Evolutionary conservation across 495 filamentous ascomycete species (phyloP).

Genomic region (Neurospora sp.): DNA sequence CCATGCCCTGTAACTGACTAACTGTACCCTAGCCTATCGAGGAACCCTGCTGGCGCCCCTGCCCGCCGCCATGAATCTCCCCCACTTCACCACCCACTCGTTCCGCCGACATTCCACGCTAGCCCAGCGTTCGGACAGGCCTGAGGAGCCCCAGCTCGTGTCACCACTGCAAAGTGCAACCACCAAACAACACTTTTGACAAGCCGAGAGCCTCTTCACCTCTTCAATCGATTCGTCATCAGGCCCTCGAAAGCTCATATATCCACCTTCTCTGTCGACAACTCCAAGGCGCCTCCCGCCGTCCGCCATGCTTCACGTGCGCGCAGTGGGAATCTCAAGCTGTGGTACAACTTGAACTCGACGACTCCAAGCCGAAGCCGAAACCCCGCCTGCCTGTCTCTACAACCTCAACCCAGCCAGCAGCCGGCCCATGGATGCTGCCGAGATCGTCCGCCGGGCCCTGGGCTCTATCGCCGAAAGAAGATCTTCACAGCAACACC

Average conservation of each 20-base stretch:
- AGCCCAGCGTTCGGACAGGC: background rate
- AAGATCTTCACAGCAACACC: background rate
- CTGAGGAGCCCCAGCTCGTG: background rate
- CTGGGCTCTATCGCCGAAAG: conserved; percentile 27
- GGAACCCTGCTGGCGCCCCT: background rate
- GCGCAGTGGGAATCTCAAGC: background rate
- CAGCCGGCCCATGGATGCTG: conserved; percentile 35
- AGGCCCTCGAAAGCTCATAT: background rate
- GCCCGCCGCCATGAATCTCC: background rate
- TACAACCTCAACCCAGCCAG: background rate
- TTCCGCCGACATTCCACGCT: background rate
- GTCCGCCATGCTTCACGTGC: background rate
- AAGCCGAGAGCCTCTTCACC: background rate
- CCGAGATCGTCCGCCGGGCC: conserved; percentile 39
- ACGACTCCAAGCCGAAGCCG: background rate
- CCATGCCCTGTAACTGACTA: background rate
- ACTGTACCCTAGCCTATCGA: background rate
- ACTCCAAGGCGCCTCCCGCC: background rate
- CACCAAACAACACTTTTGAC: background rate
- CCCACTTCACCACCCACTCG: background rate
- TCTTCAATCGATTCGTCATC: background rate
- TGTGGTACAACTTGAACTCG: background rate
- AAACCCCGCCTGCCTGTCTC: background rate
- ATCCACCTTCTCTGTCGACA: background rate
- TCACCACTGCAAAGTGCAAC: background rate